Evolutionary conservation across 805 yeast genomes (phyloP), one percentile per base, ranked within the genome.

Genomic region (Cyberlindnera japonica): DNA sequence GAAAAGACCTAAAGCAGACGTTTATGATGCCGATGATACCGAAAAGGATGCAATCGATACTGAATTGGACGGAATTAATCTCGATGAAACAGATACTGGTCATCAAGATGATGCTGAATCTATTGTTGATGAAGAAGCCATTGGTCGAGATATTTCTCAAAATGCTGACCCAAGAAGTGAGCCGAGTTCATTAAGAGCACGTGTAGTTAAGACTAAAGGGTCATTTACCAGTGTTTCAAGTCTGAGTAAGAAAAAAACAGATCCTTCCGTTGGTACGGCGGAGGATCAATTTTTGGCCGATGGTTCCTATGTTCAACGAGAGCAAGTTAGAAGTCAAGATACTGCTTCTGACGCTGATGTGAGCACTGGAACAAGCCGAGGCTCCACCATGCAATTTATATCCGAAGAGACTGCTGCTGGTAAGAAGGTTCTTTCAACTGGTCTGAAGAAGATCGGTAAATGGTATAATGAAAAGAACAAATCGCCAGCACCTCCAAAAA

Each of bases 381-480:
- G 35, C 5, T 37, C 48, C 49, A 57, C 38, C 40, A 55, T 47
- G 59, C 51, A 48, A 33, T 36, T 43, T 14, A 22, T 53, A 29
- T 44, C 62, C 15, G 59, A 50, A 9, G 59, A 55, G 23, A 53
- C 62, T 12, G 38, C 51, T 2, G 56, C 57, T 10, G 54, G 69
- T 3, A 65, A 63, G 40, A 68, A 64, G 36, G 64, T 67, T 3
- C 56, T 74, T 13, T 54, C 73, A 5, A 63, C 59, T 32, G 71
- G 86, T 0, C 61, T 81, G 34, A 73, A 69, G 43, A 83, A 77
- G 51, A 58, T 84, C 7, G 85, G 84, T 1, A 79, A 74, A 46
- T 81, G 91, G 87, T 83, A 83, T 50, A 71, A 69, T 38, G 77
- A 70, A 25, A 73, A 73, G 40, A 74, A 67, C 17, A 56, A 50